Evolutionary conservation across 805 yeast species (phyloP).

Genomic region (Starmerella etchellsii): DNA sequence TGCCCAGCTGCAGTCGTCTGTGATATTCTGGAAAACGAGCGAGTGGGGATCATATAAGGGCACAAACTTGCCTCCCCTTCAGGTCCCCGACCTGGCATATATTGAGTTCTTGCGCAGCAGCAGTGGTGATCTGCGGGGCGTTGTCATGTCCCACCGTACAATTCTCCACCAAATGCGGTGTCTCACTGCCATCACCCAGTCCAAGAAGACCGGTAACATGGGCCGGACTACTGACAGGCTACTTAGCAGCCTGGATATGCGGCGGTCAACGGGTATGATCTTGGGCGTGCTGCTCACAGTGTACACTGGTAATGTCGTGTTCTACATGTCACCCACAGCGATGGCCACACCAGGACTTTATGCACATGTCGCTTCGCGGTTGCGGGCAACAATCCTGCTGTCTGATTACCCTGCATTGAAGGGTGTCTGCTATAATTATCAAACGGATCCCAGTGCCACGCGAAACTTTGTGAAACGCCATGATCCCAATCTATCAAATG

Average conservation of each 20-base stretch:
- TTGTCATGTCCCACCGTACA: conserved; percentile 81
- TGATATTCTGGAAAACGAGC: conserved; percentile 59
- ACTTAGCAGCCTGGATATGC: conserved; percentile 50
- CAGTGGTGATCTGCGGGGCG: conserved; percentile 83
- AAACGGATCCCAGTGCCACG: conserved; percentile 74
- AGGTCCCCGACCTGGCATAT: conserved; percentile 76
- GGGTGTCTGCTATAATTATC: conserved; percentile 84
- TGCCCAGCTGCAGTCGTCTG: conserved; percentile 26
- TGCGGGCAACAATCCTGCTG: conserved; percentile 57
- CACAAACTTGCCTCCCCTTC: conserved; percentile 48
- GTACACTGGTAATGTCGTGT: conserved; percentile 67
- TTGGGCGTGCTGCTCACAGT: conserved; percentile 69
- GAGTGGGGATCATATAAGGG: conserved; percentile 68
- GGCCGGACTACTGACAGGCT: conserved; percentile 32
- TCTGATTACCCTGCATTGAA: conserved; percentile 83
- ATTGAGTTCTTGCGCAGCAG: conserved; percentile 87
- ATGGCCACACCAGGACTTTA: conserved; percentile 75
- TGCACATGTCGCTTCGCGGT: conserved; percentile 63
- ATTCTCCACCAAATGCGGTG: conserved; percentile 79
- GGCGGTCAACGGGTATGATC: conserved; percentile 77
- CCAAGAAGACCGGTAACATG: conserved; percentile 21
- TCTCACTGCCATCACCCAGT: conserved; percentile 49
- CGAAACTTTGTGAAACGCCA: conserved; percentile 64
- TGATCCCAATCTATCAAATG: conserved; percentile 62
- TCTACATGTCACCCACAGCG: conserved; percentile 65